Conservation (phyloP, 176 grass and related monocot genomes). For the Musa troglodytarum region DNA sequence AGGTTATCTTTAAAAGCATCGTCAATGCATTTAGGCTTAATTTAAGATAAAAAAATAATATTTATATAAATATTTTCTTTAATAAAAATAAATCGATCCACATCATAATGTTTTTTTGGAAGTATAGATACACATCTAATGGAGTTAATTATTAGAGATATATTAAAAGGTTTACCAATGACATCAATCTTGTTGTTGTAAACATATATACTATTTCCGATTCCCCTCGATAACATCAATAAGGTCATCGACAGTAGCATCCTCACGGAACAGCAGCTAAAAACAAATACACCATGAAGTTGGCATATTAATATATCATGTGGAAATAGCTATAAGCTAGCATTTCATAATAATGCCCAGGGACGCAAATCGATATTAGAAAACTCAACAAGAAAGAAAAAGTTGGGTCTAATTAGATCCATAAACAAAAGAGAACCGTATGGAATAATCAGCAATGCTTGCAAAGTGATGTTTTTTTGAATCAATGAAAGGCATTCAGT, state of each 20-base stretch:
- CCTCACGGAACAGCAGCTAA: slow-evolving; percentile 90
- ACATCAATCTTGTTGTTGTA: slow-evolving; percentile 99
- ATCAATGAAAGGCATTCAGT: not conserved
- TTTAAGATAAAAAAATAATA: too few relatives aligned
- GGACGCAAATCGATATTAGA: slow-evolving; percentile 6
- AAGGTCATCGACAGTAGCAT: slow-evolving; percentile 97
- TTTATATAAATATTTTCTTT: too few relatives aligned
- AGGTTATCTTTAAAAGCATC: too few relatives aligned
- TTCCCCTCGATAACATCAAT: slow-evolving; percentile 97
- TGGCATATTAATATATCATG: too few relatives aligned
- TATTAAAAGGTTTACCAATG: slow-evolving; percentile 36
- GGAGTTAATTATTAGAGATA: too few relatives aligned
- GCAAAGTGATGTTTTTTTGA: not conserved
- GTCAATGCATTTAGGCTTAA: too few relatives aligned
- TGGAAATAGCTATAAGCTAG: too few relatives aligned
- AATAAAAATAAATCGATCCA: too few relatives aligned
- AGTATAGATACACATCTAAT: too few relatives aligned
- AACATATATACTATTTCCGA: slow-evolving; percentile 93
- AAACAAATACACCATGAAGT: slow-evolving; percentile 4
- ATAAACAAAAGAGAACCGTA: not conserved
- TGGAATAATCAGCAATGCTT: not conserved
- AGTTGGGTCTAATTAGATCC: not conserved
- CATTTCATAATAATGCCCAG: too few relatives aligned
- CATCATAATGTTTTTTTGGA: too few relatives aligned
- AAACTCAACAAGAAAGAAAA: slow-evolving; percentile 3